Evolutionary conservation across 768 basidiomycete genomes (phyloP).

Genomic region (Amanita pallidorosea): DNA sequence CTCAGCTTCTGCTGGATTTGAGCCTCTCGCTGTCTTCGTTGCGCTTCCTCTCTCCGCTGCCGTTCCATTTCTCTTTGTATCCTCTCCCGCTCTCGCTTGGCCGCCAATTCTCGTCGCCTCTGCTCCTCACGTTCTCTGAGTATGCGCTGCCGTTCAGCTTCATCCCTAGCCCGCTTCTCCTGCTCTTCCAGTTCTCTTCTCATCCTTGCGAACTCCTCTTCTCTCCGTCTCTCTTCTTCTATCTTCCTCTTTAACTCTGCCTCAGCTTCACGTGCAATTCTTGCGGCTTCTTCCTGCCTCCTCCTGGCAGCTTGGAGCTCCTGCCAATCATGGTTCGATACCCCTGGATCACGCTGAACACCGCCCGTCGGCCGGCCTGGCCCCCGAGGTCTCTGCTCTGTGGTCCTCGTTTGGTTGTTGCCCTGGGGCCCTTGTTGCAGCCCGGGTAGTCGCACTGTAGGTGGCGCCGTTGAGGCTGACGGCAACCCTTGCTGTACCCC

Average conservation of each 20-base stretch:
- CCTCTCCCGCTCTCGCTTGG: conserved; percentile 10
- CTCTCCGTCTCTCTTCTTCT: conserved; percentile 15
- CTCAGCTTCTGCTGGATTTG: conserved; percentile 30
- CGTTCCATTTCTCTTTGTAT: conserved; percentile 8
- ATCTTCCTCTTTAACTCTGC: conserved; percentile 11
- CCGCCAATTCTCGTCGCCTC: conserved; percentile 12
- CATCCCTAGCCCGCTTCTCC: conserved; percentile 15
- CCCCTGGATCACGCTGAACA: conserved; percentile 34
- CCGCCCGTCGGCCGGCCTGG: neutral
- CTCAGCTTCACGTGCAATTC: conserved; percentile 13
- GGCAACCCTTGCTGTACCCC: too few relatives aligned
- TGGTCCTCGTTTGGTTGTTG: neutral
- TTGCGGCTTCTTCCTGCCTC: conserved; percentile 18
- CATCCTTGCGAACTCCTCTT: conserved; percentile 12
- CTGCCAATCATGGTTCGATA: conserved; percentile 40
- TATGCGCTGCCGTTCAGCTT: conserved; percentile 17
- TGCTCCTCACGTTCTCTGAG: conserved; percentile 18
- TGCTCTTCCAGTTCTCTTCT: conserved; percentile 13
- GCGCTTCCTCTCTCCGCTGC: conserved; percentile 13
- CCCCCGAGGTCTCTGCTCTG: neutral
- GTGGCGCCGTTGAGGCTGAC: too few relatives aligned
- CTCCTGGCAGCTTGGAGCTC: conserved; percentile 32
- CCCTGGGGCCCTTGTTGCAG: too few relatives aligned
- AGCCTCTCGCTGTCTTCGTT: conserved; percentile 26
- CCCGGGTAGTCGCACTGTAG: too few relatives aligned